These are phyloP conservation scores for Leishmania aethiopica DNA, from an alignment of 208 protist species.

Conservation along the genomic window DNA sequence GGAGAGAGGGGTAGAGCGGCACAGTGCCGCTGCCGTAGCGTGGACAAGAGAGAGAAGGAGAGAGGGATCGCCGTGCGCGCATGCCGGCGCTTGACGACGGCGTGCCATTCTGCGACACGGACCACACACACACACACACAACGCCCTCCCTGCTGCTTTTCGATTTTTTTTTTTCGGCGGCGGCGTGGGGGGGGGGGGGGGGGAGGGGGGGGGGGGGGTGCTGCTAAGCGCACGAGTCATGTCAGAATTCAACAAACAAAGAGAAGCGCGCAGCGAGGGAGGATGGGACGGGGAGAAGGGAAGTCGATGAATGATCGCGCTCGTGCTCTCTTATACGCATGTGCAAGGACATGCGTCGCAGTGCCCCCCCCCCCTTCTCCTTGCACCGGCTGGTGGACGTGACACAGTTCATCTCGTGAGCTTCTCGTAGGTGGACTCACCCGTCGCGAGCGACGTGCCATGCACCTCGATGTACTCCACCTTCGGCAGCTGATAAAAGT, in stretches of 20 bases:
- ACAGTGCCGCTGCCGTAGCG: not conserved
- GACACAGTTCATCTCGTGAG: slow-evolving; percentile 6
- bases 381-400: not conserved
- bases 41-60: not conserved
- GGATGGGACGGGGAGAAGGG: not conserved
- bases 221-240: not conserved
- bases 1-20: not conserved
- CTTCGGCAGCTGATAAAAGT: slow-evolving; percentile 74
- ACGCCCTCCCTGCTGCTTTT: not conserved
- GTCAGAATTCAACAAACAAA: not conserved
- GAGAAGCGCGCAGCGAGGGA: not conserved
- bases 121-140: not conserved
- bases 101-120: not conserved
- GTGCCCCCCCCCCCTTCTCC: not conserved
- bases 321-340: not conserved
- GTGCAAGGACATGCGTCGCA: not conserved
- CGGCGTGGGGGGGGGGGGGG: too few relatives aligned
- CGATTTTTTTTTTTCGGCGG: not conserved
- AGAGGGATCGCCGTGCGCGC: too few relatives aligned
- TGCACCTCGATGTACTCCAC: slow-evolving; percentile 80
- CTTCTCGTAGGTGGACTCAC: slow-evolving; percentile 44
- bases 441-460: slow-evolving; percentile 58
- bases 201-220: too few relatives aligned
- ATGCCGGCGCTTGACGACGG: not conserved
- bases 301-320: not conserved